Conservation (phyloP, 805 yeast species). For the Lipomyces lipofer region DNA sequence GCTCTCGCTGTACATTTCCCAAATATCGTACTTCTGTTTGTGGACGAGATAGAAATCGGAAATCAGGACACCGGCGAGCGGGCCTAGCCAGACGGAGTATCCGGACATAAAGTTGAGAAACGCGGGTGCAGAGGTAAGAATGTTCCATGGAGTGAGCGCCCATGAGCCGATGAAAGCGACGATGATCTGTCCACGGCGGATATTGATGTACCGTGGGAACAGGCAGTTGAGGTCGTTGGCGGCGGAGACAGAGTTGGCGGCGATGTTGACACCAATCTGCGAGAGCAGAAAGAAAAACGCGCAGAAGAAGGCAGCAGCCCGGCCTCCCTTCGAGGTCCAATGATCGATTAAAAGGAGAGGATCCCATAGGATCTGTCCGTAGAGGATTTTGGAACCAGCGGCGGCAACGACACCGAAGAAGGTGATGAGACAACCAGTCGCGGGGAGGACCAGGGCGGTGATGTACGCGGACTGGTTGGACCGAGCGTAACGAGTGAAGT, state of each 20-base stretch:
- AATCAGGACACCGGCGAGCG: constrained; percentile 44
- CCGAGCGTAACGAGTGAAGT: constrained; percentile 50
- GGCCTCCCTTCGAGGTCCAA: constrained; percentile 30
- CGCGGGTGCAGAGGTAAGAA: constrained; percentile 42
- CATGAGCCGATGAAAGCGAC: constrained; percentile 41
- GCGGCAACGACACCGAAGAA: constrained; percentile 29
- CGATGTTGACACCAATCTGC: constrained; percentile 70
- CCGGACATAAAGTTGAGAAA: constrained; percentile 43
- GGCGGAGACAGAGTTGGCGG: constrained; percentile 48
- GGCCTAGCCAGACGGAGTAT: constrained; percentile 47
- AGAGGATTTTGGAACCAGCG: constrained; percentile 22
- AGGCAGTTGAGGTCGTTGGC: constrained; percentile 47
- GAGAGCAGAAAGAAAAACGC: constrained; percentile 56
- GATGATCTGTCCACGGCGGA: constrained; percentile 50
- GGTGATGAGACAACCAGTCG: constrained; percentile 18
- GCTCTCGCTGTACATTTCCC: constrained; percentile 44
- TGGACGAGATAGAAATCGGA: constrained; percentile 48
- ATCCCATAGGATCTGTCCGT: constrained; percentile 25
- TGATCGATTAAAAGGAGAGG: constrained; percentile 24
- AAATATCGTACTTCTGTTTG: constrained; percentile 44
- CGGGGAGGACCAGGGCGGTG: constrained; percentile 16
- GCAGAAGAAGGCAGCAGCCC: constrained; percentile 30
- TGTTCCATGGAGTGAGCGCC: constrained; percentile 46
- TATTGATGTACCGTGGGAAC: constrained; percentile 49
- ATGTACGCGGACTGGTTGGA: constrained; percentile 38